Evolutionary conservation across 2,329 filamentous ascomycete species (phyloP).

Genomic region (Spiromastix sp.): DNA sequence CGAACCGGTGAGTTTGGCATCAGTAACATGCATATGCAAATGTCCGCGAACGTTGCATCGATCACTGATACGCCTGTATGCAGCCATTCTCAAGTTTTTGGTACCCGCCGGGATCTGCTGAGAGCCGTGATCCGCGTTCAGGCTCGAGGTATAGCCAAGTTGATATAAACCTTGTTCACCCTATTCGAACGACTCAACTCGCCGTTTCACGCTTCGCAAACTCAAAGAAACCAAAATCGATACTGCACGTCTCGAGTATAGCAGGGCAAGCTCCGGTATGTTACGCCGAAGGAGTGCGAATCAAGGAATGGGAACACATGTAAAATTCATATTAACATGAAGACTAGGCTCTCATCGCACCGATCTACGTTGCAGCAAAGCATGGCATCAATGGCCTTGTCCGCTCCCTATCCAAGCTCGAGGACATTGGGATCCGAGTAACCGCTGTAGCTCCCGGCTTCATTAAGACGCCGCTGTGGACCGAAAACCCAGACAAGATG

Average conservation of each 20-base stretch:
- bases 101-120: conserved; percentile 34
- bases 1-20: conserved; percentile 26
- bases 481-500: conserved; percentile 51
- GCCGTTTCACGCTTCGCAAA: conserved; percentile 39
- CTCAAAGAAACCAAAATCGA: conserved; percentile 27
- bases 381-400: conserved; percentile 40
- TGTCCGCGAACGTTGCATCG: background rate
- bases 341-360: conserved; percentile 28
- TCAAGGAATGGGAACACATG: no score
- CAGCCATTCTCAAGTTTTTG: conserved; percentile 42
- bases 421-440: conserved; percentile 42
- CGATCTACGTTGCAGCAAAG: conserved; percentile 41
- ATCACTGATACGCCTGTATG: conserved; percentile 4
- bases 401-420: conserved; percentile 38
- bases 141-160: conserved; percentile 35
- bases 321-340: no score
- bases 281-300: no score
- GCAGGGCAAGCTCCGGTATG: conserved; percentile 33
- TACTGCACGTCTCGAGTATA: conserved; percentile 41
- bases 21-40: background rate
- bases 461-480: conserved; percentile 53
- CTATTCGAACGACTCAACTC: conserved; percentile 41
- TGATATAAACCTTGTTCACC: conserved; percentile 44
- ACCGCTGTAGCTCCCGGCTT: conserved; percentile 51
- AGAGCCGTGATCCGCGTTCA: conserved; percentile 31